Conservation (phyloP, 1,284 basidiomycete species). For the Ustilago esculenta region DNA sequence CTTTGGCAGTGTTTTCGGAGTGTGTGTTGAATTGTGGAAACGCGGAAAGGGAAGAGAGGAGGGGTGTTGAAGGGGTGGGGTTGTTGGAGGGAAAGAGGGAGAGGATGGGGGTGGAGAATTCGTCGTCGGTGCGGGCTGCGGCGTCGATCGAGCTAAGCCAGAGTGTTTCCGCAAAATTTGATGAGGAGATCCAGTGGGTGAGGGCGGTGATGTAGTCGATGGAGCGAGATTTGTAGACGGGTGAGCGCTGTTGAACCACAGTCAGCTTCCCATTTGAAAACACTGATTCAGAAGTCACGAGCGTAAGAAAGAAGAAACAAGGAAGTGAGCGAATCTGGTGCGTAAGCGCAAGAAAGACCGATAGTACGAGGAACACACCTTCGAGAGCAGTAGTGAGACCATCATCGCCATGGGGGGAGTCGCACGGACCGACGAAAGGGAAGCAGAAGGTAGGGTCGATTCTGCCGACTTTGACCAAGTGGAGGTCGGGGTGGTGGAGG, state of each 20-base stretch:
- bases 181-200: slow-evolving; percentile 9
- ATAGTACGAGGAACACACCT: slow-evolving; percentile 13
- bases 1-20: too few relatives aligned
- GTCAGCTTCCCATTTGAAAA: slow-evolving; percentile 33
- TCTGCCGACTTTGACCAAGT: slow-evolving; percentile 38
- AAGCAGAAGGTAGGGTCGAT: slow-evolving; percentile 51
- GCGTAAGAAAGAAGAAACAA: too few relatives aligned
- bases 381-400: slow-evolving; percentile 30
- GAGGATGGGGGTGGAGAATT: slow-evolving; percentile 35
- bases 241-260: slow-evolving; percentile 58
- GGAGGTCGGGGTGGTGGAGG: slow-evolving; percentile 33
- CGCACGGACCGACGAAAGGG: slow-evolving; percentile 54
- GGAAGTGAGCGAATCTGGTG: too few relatives aligned
- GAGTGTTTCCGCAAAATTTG: slow-evolving; percentile 4
- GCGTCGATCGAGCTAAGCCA: slow-evolving; percentile 52
- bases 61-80: slow-evolving; percentile 8
- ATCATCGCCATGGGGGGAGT: slow-evolving; percentile 5
- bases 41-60: not conserved
- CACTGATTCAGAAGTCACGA: slow-evolving; percentile 15
- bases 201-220: slow-evolving; percentile 24
- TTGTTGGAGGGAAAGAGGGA: slow-evolving; percentile 22
- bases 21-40: slow-evolving; percentile 9
- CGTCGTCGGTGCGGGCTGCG: slow-evolving; percentile 48
- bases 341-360: not conserved
- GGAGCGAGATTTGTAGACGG: slow-evolving; percentile 44